A percentile compares a stretch with the other conserved stretches of the same genome.
Evolutionary conservation across 768 basidiomycete genomes (phyloP).

Genomic region (Lactarius tabidus): DNA sequence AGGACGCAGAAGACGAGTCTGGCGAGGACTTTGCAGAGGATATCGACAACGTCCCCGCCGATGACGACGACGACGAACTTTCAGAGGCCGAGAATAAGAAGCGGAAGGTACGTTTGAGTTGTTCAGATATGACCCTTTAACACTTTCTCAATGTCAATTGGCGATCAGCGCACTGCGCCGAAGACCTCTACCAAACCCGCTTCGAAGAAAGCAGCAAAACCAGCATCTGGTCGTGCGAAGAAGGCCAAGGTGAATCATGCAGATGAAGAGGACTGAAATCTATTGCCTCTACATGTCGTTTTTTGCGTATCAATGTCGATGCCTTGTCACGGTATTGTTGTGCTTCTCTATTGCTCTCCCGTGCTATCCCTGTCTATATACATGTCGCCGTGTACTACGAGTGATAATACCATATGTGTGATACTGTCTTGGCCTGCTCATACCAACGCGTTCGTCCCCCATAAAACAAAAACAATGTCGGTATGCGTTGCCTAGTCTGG

Average conservation of each 20-base stretch:
- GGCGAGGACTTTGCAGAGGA: slow-evolving; percentile 48
- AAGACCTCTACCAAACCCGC: slow-evolving; percentile 16
- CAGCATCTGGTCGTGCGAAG: slow-evolving; percentile 18
- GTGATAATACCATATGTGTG: slow-evolving; percentile 22
- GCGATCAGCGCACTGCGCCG: slow-evolving; percentile 2
- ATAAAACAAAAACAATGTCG: background rate
- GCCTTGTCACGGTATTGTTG: background rate
- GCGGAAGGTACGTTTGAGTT: slow-evolving; percentile 52
- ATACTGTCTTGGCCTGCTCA: slow-evolving; percentile 1
- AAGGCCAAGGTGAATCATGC: slow-evolving; percentile 12
- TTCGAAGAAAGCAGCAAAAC: slow-evolving; percentile 17
- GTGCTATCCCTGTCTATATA: slow-evolving; percentile 17
- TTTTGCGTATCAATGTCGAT: background rate
- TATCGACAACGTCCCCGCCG: slow-evolving; percentile 42
- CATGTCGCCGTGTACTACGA: slow-evolving; percentile 12
- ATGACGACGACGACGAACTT: slow-evolving; percentile 41
- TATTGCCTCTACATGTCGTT: background rate
- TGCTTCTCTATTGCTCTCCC: slow-evolving; percentile 6
- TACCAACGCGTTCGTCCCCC: background rate
- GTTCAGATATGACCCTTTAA: background rate
- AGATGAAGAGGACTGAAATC: slow-evolving; percentile 19
- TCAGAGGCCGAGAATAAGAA: slow-evolving; percentile 49
- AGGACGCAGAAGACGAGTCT: slow-evolving; percentile 39
- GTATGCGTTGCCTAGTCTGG: background rate
- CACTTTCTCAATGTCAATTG: background rate